Evolutionary conservation across 768 basidiomycete genomes (phyloP).

Genomic region (Boletus rubroflammeus): DNA sequence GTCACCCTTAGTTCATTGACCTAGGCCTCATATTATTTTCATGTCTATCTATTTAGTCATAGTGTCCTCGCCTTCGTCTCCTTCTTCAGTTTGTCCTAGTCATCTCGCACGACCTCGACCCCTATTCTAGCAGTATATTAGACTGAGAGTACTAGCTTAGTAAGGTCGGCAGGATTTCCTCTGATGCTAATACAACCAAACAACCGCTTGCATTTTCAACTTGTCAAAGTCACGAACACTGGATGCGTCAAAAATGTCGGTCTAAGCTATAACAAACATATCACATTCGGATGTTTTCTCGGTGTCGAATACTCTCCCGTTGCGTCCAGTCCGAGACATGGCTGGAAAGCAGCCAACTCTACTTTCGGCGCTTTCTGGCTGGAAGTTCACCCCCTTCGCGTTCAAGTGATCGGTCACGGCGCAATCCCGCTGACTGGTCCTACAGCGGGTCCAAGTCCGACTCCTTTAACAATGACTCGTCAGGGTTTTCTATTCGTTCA

Average conservation of each 20-base stretch:
- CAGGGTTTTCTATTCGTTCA: not conserved
- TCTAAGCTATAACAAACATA: not conserved
- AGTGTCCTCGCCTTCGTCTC: too few relatives aligned
- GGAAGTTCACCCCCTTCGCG: not conserved
- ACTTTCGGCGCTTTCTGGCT: constrained; percentile 19
- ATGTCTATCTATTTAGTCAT: too few relatives aligned
- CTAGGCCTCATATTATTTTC: too few relatives aligned
- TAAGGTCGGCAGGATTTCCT: not conserved
- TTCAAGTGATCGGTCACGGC: not conserved
- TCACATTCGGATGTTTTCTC: constrained; percentile 19
- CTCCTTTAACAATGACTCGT: not conserved
- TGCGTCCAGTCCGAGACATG: constrained; percentile 13
- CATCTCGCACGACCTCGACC: too few relatives aligned
- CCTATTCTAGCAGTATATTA: too few relatives aligned
- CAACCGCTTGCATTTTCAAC: not conserved
- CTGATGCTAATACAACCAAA: not conserved
- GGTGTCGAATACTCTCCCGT: constrained; percentile 16
- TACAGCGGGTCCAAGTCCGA: not conserved
- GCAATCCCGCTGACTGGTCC: constrained; percentile 1
- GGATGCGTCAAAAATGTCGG: not conserved
- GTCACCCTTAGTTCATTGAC: too few relatives aligned
- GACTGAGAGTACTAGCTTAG: too few relatives aligned
- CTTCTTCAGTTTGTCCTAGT: too few relatives aligned
- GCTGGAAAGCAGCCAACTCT: constrained; percentile 18
- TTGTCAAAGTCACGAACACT: not conserved